phyloP scores from a whole-genome alignment of 352 stramenopile genomes.

The Phytophthora boehmeriae region DNA sequence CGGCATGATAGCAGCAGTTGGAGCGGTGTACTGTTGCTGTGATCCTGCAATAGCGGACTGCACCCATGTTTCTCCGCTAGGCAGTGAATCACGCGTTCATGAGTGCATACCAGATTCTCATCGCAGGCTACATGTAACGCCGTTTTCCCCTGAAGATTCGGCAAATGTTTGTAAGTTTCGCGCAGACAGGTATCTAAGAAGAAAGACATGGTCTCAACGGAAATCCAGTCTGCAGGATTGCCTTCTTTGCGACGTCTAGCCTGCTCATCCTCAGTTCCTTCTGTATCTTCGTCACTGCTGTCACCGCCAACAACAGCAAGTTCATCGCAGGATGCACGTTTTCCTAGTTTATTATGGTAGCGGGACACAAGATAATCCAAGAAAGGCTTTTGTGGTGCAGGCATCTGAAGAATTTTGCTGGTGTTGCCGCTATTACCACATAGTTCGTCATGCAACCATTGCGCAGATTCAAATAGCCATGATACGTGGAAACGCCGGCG shows the following conservation, averaged over 20 bases:
- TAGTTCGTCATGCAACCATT: slow-evolving; percentile 46
- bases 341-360: slow-evolving; percentile 44
- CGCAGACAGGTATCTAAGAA: slow-evolving; percentile 66
- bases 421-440: slow-evolving; percentile 24
- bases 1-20: slow-evolving; percentile 57
- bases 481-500: slow-evolving; percentile 64
- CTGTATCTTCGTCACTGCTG: slow-evolving; percentile 30
- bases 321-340: slow-evolving; percentile 19
- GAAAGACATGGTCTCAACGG: slow-evolving; percentile 53
- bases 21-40: slow-evolving; percentile 43
- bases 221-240: slow-evolving; percentile 59
- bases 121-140: slow-evolving; percentile 78
- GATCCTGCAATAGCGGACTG: slow-evolving; percentile 56
- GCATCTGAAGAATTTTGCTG: slow-evolving; percentile 25
- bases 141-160: slow-evolving; percentile 68
- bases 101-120: slow-evolving; percentile 84
- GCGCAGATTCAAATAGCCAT: slow-evolving; percentile 64
- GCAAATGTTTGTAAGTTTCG: slow-evolving; percentile 65
- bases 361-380: slow-evolving; percentile 56
- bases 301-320: slow-evolving; percentile 4
- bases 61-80: slow-evolving; percentile 60
- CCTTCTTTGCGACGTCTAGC: slow-evolving; percentile 33
- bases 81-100: slow-evolving; percentile 67
- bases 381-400: slow-evolving; percentile 38
- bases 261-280: slow-evolving; percentile 31